Conservation (phyloP, 2,329 filamentous ascomycete species). For the Stachybotrys chlorohalonatus region DNA sequence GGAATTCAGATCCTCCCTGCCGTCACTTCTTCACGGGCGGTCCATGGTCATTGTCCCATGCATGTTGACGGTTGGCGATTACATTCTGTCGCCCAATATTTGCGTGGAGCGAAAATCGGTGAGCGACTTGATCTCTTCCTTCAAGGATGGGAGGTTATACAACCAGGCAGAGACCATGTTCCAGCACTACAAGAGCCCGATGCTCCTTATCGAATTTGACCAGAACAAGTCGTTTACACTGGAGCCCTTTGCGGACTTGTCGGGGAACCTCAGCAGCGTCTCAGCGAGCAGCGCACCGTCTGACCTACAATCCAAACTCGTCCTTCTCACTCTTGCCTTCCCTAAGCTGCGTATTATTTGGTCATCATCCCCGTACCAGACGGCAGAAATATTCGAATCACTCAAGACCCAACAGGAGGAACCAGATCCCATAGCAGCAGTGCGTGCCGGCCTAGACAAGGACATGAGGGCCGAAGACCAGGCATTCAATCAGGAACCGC, state of each 20-base stretch:
- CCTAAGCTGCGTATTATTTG: conserved; percentile 86
- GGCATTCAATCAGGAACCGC: conserved; percentile 73
- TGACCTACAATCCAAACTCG: conserved; percentile 85
- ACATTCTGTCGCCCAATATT: conserved; percentile 83
- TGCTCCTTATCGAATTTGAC: conserved; percentile 96
- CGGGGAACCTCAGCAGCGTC: conserved; percentile 52
- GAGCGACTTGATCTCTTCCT: conserved; percentile 81
- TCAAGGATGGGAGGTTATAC: conserved; percentile 85
- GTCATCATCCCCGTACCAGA: conserved; percentile 89
- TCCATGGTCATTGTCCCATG: conserved; percentile 86
- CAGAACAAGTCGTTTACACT: conserved; percentile 96
- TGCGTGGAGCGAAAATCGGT: conserved; percentile 94
- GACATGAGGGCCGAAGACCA: conserved; percentile 53
- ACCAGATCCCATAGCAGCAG: conserved; percentile 81
- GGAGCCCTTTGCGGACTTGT: conserved; percentile 65
- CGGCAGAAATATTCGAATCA: conserved; percentile 91
- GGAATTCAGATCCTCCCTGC: conserved; percentile 88
- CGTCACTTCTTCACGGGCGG: conserved; percentile 81
- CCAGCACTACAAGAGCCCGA: conserved; percentile 77
- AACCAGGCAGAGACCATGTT: conserved; percentile 92
- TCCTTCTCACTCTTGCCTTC: conserved; percentile 86
- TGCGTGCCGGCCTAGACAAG: conserved; percentile 63
- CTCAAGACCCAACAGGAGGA: conserved; percentile 85
- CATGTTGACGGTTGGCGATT: conserved; percentile 94
- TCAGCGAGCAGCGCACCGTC: conserved; percentile 49